These are phyloP conservation scores for Starmerella geochares DNA, from an alignment of 805 yeast species.

Conservation along the genomic window DNA sequence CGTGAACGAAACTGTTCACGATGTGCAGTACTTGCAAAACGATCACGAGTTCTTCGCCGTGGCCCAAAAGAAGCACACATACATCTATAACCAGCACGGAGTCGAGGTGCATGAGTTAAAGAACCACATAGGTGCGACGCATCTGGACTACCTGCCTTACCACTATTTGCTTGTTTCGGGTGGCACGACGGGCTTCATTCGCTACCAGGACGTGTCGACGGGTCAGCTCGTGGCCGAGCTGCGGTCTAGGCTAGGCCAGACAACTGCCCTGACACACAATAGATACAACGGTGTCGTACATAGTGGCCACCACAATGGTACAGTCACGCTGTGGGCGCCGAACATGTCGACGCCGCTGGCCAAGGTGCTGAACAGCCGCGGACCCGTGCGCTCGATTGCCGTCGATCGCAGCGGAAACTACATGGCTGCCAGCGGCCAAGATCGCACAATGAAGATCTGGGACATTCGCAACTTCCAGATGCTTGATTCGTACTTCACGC, in stretches of 20 bases:
- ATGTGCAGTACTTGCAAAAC: constrained; percentile 81
- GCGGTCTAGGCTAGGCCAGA: constrained; percentile 83
- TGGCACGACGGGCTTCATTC: constrained; percentile 79
- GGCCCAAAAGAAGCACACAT: constrained; percentile 91
- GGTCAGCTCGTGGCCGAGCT: constrained; percentile 76
- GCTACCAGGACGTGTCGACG: constrained; percentile 91
- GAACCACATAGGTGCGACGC: constrained; percentile 77
- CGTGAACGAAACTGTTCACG: constrained; percentile 79
- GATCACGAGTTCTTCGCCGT: constrained; percentile 84
- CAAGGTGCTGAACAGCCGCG: constrained; percentile 68
- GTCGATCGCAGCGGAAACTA: constrained; percentile 85
- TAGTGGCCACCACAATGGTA: constrained; percentile 86
- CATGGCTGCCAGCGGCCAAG: constrained; percentile 89
- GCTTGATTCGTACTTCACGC: constrained; percentile 59
- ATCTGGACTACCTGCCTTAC: constrained; percentile 80
- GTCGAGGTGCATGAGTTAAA: constrained; percentile 83
- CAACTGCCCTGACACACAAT: constrained; percentile 76
- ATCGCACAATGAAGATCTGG: constrained; percentile 79
- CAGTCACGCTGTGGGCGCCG: constrained; percentile 90
- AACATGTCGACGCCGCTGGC: constrained; percentile 75
- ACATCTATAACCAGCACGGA: constrained; percentile 84
- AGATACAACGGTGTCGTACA: constrained; percentile 95
- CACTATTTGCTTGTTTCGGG: constrained; percentile 81
- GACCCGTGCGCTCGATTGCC: constrained; percentile 78
- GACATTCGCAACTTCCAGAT: constrained; percentile 78